Evolutionary conservation across 2,329 filamentous ascomycete species (phyloP), one percentile per base, ranked within the genome.

Genomic region (Diaporthe vaccinii): DNA sequence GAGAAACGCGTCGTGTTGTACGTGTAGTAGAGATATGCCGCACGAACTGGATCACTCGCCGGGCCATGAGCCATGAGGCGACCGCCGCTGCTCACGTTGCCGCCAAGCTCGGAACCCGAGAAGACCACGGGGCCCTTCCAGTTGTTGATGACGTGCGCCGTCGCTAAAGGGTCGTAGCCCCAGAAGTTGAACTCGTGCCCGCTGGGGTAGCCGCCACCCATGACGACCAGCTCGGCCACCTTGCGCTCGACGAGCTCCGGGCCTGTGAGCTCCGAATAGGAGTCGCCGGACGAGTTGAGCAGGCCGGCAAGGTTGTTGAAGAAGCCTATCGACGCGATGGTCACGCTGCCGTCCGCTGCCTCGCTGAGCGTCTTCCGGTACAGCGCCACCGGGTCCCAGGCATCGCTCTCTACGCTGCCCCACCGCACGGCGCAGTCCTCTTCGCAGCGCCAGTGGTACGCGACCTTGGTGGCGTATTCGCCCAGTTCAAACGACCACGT

Each of bases 101-200:
- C 78, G n/a, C 88, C 86, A 1, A 89, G 79, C 74, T 89, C 86
- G 17, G 76, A 78, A 15, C 88, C 88, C 2, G 84, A 82, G 77
- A 85, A 89, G 0, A 84, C 84, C 14, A 87, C 75, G 6, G 77
- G 79, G 0, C 82, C 81, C 4, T 82, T 80, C 87, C 87, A 90
- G 46, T 79, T 83, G 77, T 86, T 85, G 15, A 90, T 77, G 4
- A 89, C 87, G 61, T 86, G 84, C 2, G 83, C 82, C 0, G 87
- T 83, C 4, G 79, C 78, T 0, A 75, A 74, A 0, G 85, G 80
- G 74, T 87, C 83, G 58, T 80, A 79, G 34, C 85, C 85, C 41
- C 80, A 86, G 76, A 90, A 89, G 78, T 90, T 90, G 79, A 82
- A 90, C 72, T 87, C 85, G 72, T 82, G 80, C 12, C 87, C 87